Conservation (phyloP, 306 rosid genomes). For the Abrus precatorius region DNA sequence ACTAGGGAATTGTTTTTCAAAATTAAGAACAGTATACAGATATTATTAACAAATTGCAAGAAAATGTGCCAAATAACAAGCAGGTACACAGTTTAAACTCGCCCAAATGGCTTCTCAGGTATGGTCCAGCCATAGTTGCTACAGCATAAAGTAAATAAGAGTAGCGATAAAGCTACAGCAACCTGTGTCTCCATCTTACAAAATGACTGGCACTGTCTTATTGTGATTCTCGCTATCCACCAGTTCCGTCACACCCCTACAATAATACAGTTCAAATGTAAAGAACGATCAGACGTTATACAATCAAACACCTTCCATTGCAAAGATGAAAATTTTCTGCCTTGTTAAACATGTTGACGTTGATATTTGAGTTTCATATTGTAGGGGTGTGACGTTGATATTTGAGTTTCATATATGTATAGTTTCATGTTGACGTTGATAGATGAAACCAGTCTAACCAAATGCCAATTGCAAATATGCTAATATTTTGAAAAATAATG, state of each 20-base stretch:
- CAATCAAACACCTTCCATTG: not conserved
- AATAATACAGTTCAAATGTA: slow-evolving; percentile 25
- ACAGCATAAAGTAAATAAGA: slow-evolving; percentile 53
- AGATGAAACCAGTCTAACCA: not conserved
- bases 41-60: slow-evolving; percentile 59
- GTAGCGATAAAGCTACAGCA: slow-evolving; percentile 44
- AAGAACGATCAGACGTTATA: slow-evolving; percentile 13
- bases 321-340: slow-evolving; percentile 14
- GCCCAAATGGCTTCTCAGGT: slow-evolving; percentile 49
- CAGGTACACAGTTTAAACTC: slow-evolving; percentile 34
- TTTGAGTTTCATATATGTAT: not conserved
- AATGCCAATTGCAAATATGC: not conserved
- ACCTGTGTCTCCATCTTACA: slow-evolving; percentile 47
- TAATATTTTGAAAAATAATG: not conserved
- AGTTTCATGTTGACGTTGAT: too few relatives aligned
- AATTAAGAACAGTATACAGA: slow-evolving; percentile 48
- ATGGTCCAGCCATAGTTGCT: slow-evolving; percentile 43
- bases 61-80: slow-evolving; percentile 47
- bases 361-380: not conserved
- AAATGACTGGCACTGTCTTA: slow-evolving; percentile 52
- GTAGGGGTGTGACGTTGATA: not conserved
- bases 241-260: slow-evolving; percentile 51
- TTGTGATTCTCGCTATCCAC: slow-evolving; percentile 52
- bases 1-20: slow-evolving; percentile 17
- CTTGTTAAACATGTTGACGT: too few relatives aligned